Percentiles rank a stretch among this genome's conserved stretches.
These are phyloP conservation scores for Perkinsus chesapeaki DNA, from an alignment of 169 alveolate species.

Conservation along the genomic window DNA sequence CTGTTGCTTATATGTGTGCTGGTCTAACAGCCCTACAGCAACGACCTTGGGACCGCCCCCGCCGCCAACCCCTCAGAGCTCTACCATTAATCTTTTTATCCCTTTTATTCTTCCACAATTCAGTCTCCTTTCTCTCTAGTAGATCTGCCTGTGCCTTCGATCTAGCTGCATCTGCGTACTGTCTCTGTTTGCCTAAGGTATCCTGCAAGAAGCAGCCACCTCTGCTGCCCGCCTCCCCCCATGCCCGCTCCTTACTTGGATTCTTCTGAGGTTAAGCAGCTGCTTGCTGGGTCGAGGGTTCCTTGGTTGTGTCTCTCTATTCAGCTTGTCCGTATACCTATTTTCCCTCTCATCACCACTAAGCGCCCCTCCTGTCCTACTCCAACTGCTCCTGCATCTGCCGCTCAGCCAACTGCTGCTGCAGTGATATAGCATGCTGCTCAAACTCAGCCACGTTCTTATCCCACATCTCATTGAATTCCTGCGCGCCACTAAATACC, in stretches of 20 bases:
- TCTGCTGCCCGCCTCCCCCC: not conserved
- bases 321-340: not conserved
- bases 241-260: not conserved
- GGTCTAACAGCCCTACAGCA: not conserved
- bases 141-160: conserved; percentile 5
- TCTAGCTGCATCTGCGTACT: not conserved
- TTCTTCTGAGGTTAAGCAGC: conserved; percentile 5
- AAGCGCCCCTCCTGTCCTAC: not conserved
- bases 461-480: conserved; percentile 12
- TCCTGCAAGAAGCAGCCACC: not conserved
- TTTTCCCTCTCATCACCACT: no score
- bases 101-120: not conserved
- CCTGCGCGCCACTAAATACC: not conserved
- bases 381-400: conserved; percentile 11
- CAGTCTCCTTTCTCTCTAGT: conserved; percentile 3
- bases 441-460: not conserved
- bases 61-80: not conserved
- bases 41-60: not conserved
- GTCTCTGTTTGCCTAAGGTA: conserved; percentile 2
- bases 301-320: not conserved
- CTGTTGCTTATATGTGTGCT: not conserved
- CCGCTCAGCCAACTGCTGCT: not conserved
- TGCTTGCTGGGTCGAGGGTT: not conserved
- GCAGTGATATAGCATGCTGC: not conserved
- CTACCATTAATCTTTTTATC: not conserved